Conservation (phyloP, 805 yeast genomes). For the Saccharomycopsis capsularis region DNA sequence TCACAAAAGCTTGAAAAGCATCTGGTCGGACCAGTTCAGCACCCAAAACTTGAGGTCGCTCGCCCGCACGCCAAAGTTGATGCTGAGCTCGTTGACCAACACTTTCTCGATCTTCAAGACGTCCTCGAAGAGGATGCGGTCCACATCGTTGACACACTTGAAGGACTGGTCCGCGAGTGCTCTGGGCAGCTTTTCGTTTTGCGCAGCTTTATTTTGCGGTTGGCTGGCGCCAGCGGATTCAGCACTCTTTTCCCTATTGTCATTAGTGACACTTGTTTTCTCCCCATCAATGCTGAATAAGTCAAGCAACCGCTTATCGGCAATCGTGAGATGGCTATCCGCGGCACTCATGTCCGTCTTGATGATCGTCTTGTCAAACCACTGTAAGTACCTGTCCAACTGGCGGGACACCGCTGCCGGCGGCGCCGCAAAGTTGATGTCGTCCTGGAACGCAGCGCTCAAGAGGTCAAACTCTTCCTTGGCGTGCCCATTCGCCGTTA, state of each 20-base stretch:
- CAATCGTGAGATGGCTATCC: slow-evolving; percentile 22
- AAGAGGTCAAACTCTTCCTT: slow-evolving; percentile 17
- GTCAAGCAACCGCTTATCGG: slow-evolving; percentile 24
- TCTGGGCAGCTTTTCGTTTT: not conserved
- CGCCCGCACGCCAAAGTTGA: slow-evolving; percentile 21
- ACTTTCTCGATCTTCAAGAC: slow-evolving; percentile 12
- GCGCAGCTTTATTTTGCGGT: not conserved
- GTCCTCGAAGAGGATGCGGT: slow-evolving; percentile 1
- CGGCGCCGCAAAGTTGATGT: slow-evolving; percentile 24
- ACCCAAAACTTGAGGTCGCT: slow-evolving; percentile 11
- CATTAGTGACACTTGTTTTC: too few relatives aligned
- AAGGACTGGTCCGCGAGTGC: not conserved
- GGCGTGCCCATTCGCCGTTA: slow-evolving; percentile 25
- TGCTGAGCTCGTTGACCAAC: slow-evolving; percentile 17
- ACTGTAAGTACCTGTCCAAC: slow-evolving; percentile 40
- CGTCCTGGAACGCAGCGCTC: slow-evolving; percentile 15
- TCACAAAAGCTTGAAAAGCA: not conserved
- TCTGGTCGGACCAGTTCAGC: slow-evolving; percentile 13
- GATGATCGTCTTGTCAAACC: slow-evolving; percentile 37
- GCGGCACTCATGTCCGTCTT: slow-evolving; percentile 28
- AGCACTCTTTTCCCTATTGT: not conserved
- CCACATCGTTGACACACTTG: not conserved
- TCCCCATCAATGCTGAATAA: slow-evolving; percentile 21
- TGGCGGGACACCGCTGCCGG: slow-evolving; percentile 37
- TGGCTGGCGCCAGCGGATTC: not conserved